phyloP scores from a whole-genome alignment of 2,329 filamentous ascomycete species.

The Fonsecaea multimorphosa region DNA sequence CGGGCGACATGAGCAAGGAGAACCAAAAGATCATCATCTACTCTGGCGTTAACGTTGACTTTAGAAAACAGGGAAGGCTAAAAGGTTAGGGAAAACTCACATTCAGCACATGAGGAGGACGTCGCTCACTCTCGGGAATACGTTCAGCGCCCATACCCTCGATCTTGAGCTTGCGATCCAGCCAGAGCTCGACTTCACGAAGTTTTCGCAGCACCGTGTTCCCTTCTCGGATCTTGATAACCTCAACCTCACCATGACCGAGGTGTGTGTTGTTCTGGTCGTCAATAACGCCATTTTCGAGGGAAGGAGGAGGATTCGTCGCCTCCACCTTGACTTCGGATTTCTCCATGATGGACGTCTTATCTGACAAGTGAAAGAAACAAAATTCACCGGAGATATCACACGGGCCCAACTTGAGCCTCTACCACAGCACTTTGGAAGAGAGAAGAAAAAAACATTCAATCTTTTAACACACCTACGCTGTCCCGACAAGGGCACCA shows the following conservation, averaged over 20 bases:
- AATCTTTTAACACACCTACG: too few relatives aligned
- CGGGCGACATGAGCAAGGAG: conserved; percentile 33
- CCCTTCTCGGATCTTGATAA: conserved; percentile 15
- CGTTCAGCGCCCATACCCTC: conserved; percentile 22
- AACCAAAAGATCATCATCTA: conserved; percentile 40
- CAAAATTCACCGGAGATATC: too few relatives aligned
- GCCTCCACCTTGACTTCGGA: too few relatives aligned
- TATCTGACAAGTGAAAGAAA: too few relatives aligned
- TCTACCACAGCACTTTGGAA: too few relatives aligned
- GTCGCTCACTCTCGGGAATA: conserved; percentile 16
- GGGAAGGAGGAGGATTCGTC: conserved; percentile 2
- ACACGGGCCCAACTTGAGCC: too few relatives aligned
- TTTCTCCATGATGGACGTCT: too few relatives aligned
- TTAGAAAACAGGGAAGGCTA: too few relatives aligned
- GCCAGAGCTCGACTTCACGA: conserved; percentile 15
- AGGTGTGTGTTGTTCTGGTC: not conserved
- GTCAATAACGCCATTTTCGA: conserved; percentile 18
- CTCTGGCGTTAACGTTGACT: not conserved
- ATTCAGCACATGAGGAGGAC: conserved; percentile 19
- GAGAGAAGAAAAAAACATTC: too few relatives aligned
- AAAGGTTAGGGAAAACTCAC: too few relatives aligned
- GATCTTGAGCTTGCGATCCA: conserved; percentile 18
- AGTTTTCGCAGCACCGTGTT: conserved; percentile 16
- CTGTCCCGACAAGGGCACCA: too few relatives aligned
- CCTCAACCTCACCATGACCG: conserved; percentile 18